Base-by-base conservation (phyloP, 495 filamentous ascomycete species). In the Hypoxylon fuscum region DNA sequence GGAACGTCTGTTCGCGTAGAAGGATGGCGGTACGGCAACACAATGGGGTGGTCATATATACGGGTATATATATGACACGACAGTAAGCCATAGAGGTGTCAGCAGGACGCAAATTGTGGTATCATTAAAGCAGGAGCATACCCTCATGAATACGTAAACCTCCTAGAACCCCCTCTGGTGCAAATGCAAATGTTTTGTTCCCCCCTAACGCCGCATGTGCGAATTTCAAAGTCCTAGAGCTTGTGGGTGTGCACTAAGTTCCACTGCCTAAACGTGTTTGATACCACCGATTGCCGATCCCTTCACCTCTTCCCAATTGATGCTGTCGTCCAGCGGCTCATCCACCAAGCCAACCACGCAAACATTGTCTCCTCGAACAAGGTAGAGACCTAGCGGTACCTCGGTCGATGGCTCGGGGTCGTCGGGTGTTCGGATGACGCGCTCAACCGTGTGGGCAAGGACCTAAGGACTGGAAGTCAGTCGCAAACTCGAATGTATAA, bases 301-400 rank as follows among this genome's bases (percentile, higher is more conserved):
- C 72, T 88, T 88, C 15, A 98, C 96, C 73, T 92, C 86, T 15
- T 81, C 76, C 95, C 95, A 98, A 75, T 97, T 87, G 62, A 98
- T 97, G 53, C 87, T 90, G 3, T 74, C 79, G 75, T 98, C 95
- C 40, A 97, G 79, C 59, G 89, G 82, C 72, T 96, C 94, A 74
- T 98, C 91, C 12, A 98, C 87, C 41, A 95, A 81, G 5, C 95
- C 95, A 37, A 92, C 91, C 12, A 95, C 75, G n/a, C 89, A 92
- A 46, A 98, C 95, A 72, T 93, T 97, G 66, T 98, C 96, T 14
- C 95, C 95, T 59, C 96, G 87, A 49, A 98, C 89, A 40, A 98
- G 75, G 69, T 98, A 98, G 11, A 98, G 77, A 0, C 95, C 95
- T 69, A 96, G 87, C 21, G 87, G 85, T 23, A 93, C 87, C 72